A percentile compares a stretch with the other conserved stretches of the same genome.
Evolutionary conservation across 2,329 filamentous ascomycete genomes (phyloP).

Genomic region (Graphilbum sp.): DNA sequence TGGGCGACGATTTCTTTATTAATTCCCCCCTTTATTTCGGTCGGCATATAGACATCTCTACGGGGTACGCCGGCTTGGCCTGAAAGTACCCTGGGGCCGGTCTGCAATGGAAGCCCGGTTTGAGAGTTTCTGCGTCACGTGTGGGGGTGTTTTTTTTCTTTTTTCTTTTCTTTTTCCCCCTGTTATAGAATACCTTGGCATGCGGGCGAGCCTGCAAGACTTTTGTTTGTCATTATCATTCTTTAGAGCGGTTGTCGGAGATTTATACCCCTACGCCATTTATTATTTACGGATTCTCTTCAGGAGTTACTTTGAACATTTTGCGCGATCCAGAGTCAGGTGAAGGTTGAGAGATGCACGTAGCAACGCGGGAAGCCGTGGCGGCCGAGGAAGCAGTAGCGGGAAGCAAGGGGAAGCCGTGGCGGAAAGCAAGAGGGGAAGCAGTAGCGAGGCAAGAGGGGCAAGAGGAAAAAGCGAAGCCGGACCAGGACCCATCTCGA

Average conservation of each 20-base stretch:
- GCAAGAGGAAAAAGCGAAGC: too few species aligned
- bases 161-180: background rate
- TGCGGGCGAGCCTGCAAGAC: background rate
- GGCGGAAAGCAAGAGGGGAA: too few species aligned
- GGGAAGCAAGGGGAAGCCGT: too few species aligned
- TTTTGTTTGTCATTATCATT: background rate
- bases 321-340: too few species aligned
- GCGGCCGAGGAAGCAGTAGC: too few species aligned
- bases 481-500: too few species aligned
- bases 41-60: background rate
- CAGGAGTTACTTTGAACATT: background rate
- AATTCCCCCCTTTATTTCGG: background rate
- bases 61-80: too few species aligned
- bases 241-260: slow-evolving; percentile 2
- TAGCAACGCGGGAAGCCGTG: too few species aligned
- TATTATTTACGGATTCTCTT: background rate
- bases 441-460: too few species aligned
- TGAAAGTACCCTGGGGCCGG: background rate
- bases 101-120: slow-evolving; percentile 3
- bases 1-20: slow-evolving; percentile 3
- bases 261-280: slow-evolving; percentile 1
- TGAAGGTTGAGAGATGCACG: too few species aligned
- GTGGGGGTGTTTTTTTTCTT: background rate
- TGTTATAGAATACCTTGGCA: background rate
- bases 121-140: background rate